A percentile compares a stretch with the other conserved stretches of the same genome.
phyloP scores from a whole-genome alignment of 805 yeast genomes.

The Kazachstania bromeliacearum region DNA sequence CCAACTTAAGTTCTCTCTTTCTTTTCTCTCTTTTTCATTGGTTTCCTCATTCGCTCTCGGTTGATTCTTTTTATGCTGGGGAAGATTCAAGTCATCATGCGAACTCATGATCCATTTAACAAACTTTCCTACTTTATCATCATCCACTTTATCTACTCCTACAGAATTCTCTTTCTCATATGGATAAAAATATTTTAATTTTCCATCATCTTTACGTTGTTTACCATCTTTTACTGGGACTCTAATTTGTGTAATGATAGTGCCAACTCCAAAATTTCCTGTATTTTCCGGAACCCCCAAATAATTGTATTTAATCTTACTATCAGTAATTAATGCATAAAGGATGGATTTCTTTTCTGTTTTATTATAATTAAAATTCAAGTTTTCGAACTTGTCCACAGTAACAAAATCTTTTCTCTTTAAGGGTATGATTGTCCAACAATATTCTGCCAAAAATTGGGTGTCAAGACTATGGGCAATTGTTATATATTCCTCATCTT shows the following conservation, averaged over 20 bases:
- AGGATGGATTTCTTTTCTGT: conserved; percentile 12
- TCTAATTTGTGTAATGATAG: conserved; percentile 19
- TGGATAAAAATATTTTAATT: too few species aligned
- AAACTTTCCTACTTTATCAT: too few species aligned
- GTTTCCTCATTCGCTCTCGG: too few species aligned
- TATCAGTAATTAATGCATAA: conserved; percentile 14
- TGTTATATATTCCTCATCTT: too few species aligned
- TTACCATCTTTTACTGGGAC: conserved; percentile 12
- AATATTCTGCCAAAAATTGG: conserved; percentile 14
- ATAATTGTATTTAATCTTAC: conserved; percentile 10
- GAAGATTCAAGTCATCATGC: too few species aligned
- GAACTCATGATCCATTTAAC: too few species aligned
- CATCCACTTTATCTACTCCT: too few species aligned
- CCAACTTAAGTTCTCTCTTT: too few species aligned
- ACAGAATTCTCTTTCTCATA: too few species aligned
- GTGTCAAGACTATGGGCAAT: conserved; percentile 10
- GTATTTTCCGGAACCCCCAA: conserved; percentile 12
- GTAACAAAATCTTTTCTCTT: conserved; percentile 12
- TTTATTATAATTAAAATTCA: conserved; percentile 16
- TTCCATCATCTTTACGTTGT: conserved; percentile 4
- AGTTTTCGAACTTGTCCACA: conserved; percentile 16
- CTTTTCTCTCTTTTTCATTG: too few species aligned
- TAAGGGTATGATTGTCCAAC: conserved; percentile 15
- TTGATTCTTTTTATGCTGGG: too few species aligned
- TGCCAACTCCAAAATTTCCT: conserved; percentile 20